These are phyloP conservation scores for Rhizopogon vinicolor DNA, from an alignment of 768 basidiomycete species.

Conservation along the genomic window DNA sequence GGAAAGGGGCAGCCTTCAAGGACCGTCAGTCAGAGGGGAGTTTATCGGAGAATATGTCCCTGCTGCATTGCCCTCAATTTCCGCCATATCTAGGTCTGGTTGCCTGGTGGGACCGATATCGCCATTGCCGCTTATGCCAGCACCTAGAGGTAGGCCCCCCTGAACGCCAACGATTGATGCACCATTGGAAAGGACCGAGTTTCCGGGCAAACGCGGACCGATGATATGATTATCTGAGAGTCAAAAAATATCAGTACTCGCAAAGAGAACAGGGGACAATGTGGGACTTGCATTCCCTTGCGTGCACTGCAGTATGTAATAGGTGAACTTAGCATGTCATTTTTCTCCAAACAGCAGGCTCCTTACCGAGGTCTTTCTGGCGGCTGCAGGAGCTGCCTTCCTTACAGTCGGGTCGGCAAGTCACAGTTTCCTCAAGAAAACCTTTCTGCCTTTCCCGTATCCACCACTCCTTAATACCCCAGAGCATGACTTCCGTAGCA, in stretches of 20 bases:
- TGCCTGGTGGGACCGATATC: not conserved
- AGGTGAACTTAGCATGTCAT: conserved; percentile 1
- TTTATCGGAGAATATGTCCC: not conserved
- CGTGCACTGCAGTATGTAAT: conserved; percentile 46
- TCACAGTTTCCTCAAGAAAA: conserved; percentile 49
- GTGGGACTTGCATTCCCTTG: conserved; percentile 62
- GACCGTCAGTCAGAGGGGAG: not conserved
- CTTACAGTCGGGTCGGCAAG: conserved; percentile 63
- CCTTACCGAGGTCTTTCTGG: conserved; percentile 66
- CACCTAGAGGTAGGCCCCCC: not conserved
- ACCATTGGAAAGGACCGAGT: not conserved
- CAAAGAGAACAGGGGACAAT: conserved; percentile 2
- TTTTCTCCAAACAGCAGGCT: not conserved
- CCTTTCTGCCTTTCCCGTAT: conserved; percentile 71
- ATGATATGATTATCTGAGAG: conserved; percentile 37
- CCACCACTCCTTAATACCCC: conserved; percentile 82
- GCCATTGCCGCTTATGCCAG: too few relatives aligned
- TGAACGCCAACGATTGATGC: not conserved
- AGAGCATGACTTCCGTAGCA: conserved; percentile 69
- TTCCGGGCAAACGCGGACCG: not conserved
- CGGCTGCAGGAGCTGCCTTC: conserved; percentile 54
- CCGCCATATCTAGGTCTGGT: not conserved
- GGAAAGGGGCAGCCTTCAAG: not conserved
- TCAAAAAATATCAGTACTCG: conserved; percentile 5
- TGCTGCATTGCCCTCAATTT: not conserved